These are phyloP conservation scores for Hypsizygus ulmarius DNA, from an alignment of 1,284 basidiomycete species.

Conservation along the genomic window DNA sequence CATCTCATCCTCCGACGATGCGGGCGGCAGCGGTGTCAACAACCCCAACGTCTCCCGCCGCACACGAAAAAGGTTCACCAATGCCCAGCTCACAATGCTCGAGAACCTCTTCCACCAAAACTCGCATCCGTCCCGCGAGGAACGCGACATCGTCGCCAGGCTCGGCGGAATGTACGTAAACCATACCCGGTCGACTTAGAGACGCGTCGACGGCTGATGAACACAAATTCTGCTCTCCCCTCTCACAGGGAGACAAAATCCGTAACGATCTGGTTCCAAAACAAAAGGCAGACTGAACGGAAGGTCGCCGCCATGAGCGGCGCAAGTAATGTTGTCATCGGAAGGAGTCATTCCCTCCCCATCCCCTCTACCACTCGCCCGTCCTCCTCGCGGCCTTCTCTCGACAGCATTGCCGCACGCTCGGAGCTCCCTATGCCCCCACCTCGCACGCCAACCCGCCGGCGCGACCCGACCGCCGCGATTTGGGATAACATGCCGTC, in stretches of 20 bases:
- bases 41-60: constrained; percentile 33
- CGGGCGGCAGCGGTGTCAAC: constrained; percentile 26
- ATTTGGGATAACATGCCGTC: constrained; percentile 74
- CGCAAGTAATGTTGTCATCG: constrained; percentile 25
- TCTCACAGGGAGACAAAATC: constrained; percentile 65
- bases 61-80: constrained; percentile 69
- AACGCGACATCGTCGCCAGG: constrained; percentile 61
- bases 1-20: constrained; percentile 41
- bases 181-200: not conserved
- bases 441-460: constrained; percentile 43
- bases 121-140: constrained; percentile 68
- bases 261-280: constrained; percentile 81
- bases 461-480: constrained; percentile 34
- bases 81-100: constrained; percentile 65
- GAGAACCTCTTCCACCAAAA: constrained; percentile 68
- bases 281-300: constrained; percentile 75
- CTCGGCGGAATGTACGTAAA: constrained; percentile 58
- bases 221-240: constrained; percentile 2
- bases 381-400: constrained; percentile 38
- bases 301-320: constrained; percentile 51
- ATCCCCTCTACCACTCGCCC: constrained; percentile 18
- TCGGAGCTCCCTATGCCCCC: constrained; percentile 49
- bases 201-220: constrained; percentile 3
- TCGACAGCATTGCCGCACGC: constrained; percentile 60
- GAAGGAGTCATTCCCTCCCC: constrained; percentile 20